A percentile compares a stretch with the other conserved stretches of the same genome.
Conservation (phyloP, 2,329 filamentous ascomycete genomes). For the Talaromyces rugulosus region DNA sequence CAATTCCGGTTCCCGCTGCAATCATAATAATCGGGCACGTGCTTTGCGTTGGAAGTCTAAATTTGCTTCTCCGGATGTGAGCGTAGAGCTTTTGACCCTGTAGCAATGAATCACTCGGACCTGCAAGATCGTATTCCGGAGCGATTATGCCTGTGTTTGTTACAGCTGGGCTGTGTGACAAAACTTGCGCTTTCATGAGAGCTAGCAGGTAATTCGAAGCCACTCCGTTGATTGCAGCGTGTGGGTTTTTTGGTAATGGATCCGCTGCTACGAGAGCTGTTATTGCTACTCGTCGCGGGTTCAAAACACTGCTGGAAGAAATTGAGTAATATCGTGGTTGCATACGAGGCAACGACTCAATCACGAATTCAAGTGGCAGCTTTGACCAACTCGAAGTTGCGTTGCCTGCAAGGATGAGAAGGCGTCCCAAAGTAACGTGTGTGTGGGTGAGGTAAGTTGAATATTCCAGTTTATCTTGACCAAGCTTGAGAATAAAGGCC, state of each 20-base stretch:
- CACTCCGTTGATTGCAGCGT: neutral
- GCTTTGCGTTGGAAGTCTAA: conserved; percentile 15
- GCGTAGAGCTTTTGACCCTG: conserved; percentile 7
- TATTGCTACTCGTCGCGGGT: conserved; percentile 15
- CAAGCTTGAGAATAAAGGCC: conserved; percentile 74
- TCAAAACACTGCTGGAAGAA: conserved; percentile 18
- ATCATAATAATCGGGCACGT: neutral
- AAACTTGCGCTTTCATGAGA: neutral
- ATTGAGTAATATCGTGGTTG: conserved; percentile 23
- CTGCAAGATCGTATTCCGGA: neutral
- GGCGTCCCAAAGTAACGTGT: conserved; percentile 41
- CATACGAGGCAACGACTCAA: conserved; percentile 18
- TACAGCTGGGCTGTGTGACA: neutral
- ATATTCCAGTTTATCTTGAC: conserved; percentile 82
- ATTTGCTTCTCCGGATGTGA: conserved; percentile 11
- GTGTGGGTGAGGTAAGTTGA: conserved; percentile 68
- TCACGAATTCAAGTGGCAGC: conserved; percentile 18
- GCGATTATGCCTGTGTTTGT: neutral
- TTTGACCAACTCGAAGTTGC: conserved; percentile 13
- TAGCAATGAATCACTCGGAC: conserved; percentile 2
- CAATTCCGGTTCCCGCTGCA: conserved; percentile 5
- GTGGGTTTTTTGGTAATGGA: neutral
- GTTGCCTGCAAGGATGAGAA: neutral
- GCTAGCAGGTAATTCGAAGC: conserved; percentile 12
- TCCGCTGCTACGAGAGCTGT: conserved; percentile 14